A percentile compares a stretch with the other conserved stretches of the same genome.
phyloP scores from a whole-genome alignment of 2,329 filamentous ascomycete species.

The Hypoxylon sp. region DNA sequence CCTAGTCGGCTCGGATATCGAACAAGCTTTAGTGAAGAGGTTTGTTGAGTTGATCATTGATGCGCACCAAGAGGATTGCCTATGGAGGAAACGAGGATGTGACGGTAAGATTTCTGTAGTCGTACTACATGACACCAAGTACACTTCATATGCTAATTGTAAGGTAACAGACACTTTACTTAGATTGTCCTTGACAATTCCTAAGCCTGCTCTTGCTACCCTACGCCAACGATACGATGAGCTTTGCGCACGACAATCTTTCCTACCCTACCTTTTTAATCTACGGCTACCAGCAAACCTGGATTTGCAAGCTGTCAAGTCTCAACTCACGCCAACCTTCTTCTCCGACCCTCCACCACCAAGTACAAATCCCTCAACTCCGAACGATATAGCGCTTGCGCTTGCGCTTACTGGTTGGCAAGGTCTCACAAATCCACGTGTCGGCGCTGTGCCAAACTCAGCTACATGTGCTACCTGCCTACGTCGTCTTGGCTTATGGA shows the following conservation, averaged over 20 bases:
- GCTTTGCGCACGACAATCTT: slow-evolving; percentile 65
- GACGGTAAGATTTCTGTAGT: slow-evolving; percentile 69
- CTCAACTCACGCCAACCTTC: slow-evolving; percentile 67
- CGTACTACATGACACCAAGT: background rate
- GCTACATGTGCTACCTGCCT: slow-evolving; percentile 88
- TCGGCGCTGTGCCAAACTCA: slow-evolving; percentile 76
- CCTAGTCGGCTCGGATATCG: slow-evolving; percentile 72
- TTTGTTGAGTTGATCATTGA: slow-evolving; percentile 80
- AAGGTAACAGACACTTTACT: slow-evolving; percentile 66
- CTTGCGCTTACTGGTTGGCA: slow-evolving; percentile 84
- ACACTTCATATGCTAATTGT: slow-evolving; percentile 33
- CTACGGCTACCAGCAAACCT: slow-evolving; percentile 67
- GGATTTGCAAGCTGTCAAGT: slow-evolving; percentile 64
- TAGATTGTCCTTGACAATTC: slow-evolving; percentile 73
- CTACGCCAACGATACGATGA: slow-evolving; percentile 76
- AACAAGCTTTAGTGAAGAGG: slow-evolving; percentile 78
- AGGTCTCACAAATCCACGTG: slow-evolving; percentile 67
- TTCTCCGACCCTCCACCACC: slow-evolving; percentile 61
- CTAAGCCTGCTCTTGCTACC: slow-evolving; percentile 67
- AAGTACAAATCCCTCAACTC: slow-evolving; percentile 49
- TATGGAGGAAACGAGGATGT: slow-evolving; percentile 90
- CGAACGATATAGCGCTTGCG: slow-evolving; percentile 74
- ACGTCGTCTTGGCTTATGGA: slow-evolving; percentile 90
- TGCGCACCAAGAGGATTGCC: slow-evolving; percentile 83
- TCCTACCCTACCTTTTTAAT: slow-evolving; percentile 73